Conservation (phyloP, 2,329 filamentous ascomycete genomes). For the Tolypocladium inflatum region DNA sequence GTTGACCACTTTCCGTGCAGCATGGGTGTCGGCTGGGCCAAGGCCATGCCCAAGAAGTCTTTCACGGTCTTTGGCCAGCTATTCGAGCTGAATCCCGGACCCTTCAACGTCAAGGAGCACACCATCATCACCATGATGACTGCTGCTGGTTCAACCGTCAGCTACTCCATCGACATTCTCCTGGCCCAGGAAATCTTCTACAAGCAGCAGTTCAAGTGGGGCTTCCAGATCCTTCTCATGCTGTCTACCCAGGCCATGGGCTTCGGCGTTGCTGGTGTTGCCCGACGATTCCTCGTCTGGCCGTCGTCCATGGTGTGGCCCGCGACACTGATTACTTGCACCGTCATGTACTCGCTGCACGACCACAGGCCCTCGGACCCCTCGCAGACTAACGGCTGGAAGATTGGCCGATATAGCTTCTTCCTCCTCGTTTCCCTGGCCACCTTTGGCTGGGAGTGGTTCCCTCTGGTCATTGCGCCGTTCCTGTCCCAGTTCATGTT, state of each 20-base stretch:
- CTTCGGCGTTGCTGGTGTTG: slow-evolving; percentile 52
- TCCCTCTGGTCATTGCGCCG: slow-evolving; percentile 49
- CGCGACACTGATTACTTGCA: slow-evolving; percentile 47
- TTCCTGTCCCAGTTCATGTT: slow-evolving; percentile 51
- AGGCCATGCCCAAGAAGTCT: slow-evolving; percentile 17
- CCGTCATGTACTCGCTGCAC: slow-evolving; percentile 56
- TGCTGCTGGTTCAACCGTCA: slow-evolving; percentile 22
- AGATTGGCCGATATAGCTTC: slow-evolving; percentile 45
- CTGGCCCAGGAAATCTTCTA: slow-evolving; percentile 37
- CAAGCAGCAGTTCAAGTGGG: slow-evolving; percentile 40
- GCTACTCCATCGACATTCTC: slow-evolving; percentile 31
- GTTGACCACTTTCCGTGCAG: slow-evolving; percentile 1
- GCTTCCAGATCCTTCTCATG: slow-evolving; percentile 49
- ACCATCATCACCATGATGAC: slow-evolving; percentile 39
- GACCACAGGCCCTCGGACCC: slow-evolving; percentile 47
- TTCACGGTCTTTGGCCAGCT: slow-evolving; percentile 21
- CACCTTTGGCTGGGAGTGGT: slow-evolving; percentile 48
- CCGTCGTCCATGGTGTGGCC: slow-evolving; percentile 60
- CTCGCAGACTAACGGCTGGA: slow-evolving; percentile 44
- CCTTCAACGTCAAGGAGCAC: slow-evolving; percentile 38
- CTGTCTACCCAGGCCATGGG: slow-evolving; percentile 55
- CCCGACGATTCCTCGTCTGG: slow-evolving; percentile 48
- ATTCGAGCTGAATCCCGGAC: slow-evolving; percentile 28
- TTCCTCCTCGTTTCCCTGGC: slow-evolving; percentile 42
- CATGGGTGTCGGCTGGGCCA: slow-evolving; percentile 23